A percentile compares a stretch with the other conserved stretches of the same genome.
phyloP scores from a whole-genome alignment of 2,329 filamentous ascomycete genomes.

The Penicillium oxalicum region DNA sequence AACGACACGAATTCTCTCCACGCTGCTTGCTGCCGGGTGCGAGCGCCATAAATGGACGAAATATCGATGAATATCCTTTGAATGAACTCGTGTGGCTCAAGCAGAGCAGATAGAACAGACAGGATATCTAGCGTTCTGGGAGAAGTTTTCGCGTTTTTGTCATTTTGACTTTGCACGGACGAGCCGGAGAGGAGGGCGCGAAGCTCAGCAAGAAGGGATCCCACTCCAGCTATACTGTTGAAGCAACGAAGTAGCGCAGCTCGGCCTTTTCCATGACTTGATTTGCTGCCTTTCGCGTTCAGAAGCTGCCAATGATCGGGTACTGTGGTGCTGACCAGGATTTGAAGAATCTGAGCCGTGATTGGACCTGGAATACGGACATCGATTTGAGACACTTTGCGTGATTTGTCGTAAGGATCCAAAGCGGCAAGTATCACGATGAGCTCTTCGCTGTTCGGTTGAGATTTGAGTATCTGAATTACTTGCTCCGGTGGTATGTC shows the following conservation, averaged over 20 bases:
- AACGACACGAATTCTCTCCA: slow-evolving; percentile 61
- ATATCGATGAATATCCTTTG: slow-evolving; percentile 44
- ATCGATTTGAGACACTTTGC: slow-evolving; percentile 41
- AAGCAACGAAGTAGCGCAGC: slow-evolving; percentile 58
- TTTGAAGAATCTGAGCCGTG: slow-evolving; percentile 68
- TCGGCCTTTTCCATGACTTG: slow-evolving; percentile 12
- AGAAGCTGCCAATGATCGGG: slow-evolving; percentile 76
- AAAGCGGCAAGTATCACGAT: slow-evolving; percentile 28
- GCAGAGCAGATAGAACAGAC: slow-evolving; percentile 32
- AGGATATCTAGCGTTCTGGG: slow-evolving; percentile 32
- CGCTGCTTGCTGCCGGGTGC: slow-evolving; percentile 46
- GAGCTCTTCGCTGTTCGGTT: slow-evolving; percentile 34
- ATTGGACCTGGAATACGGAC: slow-evolving; percentile 60
- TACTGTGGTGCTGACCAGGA: slow-evolving; percentile 66
- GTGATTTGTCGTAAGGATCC: slow-evolving; percentile 28
- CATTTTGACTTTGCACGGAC: slow-evolving; percentile 21
- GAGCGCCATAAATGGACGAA: slow-evolving; percentile 32
- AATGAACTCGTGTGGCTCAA: slow-evolving; percentile 43
- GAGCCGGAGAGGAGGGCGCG: slow-evolving; percentile 49
- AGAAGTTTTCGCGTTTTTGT: slow-evolving; percentile 30
- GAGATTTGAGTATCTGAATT: slow-evolving; percentile 36
- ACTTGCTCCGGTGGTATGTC: slow-evolving; percentile 27
- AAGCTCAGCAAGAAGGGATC: slow-evolving; percentile 67
- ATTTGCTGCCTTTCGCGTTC: slow-evolving; percentile 22
- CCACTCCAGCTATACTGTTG: slow-evolving; percentile 68